Base-by-base conservation (phyloP, 495 filamentous ascomycete species). In the Penicillium silybi region DNA sequence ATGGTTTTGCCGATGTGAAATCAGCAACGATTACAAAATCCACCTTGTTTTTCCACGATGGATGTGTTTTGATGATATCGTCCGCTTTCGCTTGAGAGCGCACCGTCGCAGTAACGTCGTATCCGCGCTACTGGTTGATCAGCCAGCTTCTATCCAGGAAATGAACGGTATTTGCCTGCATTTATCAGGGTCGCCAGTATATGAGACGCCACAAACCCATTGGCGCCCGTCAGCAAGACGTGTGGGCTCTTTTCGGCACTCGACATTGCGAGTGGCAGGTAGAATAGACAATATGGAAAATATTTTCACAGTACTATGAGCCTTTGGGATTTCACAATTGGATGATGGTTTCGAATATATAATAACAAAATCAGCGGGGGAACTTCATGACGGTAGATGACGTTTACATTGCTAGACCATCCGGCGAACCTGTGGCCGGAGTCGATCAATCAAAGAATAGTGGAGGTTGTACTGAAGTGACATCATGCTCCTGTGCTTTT, bases 161-260 rank as follows among this genome's bases (percentile, higher is more conserved):
- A 13, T 40, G 3, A 37, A 32, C 11, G 29, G 4, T 2, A 32
- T 32, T 32, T 52, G 34, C 57, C 0, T 43, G 62, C 59, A 3
- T 62, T 53, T 11, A 65, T 25, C 22, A 65, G 27, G 35, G 53
- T 55, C 8, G 44, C 42, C 4, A 65, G 39, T 13, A 66, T 70
- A 38, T 79, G 76, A 17, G 69, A 63, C 25, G 70, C 79, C 19
- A 82, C 64, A 49, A 71, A 80, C 44, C 78, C 79, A 44, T 70
- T 76, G 20, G 62, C 76, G 11, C 78, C 77, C 26, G 77, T 80
- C 19, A 81, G 41, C 19, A 80, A 65, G 43, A 80, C 53, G 25
- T 56, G 57, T 39, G n/a, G 39, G 41, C 20, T 41, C 11, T 23
- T 11, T 26, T 29, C 41, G 13, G 29, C 29, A 32, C 20, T 32